Evolutionary conservation across 305 asterid genomes (phyloP).

Genomic region (Petunia hybrid): DNA sequence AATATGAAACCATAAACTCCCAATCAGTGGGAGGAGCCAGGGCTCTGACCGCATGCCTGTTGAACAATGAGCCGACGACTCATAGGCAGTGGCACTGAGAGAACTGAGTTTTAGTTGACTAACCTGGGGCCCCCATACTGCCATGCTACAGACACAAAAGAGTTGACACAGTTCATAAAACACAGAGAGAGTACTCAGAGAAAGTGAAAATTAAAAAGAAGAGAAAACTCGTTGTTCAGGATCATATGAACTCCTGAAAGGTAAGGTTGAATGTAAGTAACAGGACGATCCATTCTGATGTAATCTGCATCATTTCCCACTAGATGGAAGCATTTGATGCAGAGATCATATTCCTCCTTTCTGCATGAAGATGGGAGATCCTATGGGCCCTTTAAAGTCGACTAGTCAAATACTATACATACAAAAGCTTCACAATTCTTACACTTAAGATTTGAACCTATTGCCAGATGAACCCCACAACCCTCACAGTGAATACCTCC

Average conservation of each 20-base stretch:
- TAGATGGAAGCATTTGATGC: constrained; percentile 68
- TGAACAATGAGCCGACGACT: too few relatives aligned
- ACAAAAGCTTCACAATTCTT: constrained; percentile 41
- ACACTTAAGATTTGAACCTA: constrained; percentile 90
- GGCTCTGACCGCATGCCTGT: too few relatives aligned
- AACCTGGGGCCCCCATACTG: background rate
- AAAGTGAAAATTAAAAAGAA: constrained; percentile 6
- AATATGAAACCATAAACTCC: too few relatives aligned
- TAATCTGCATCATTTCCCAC: constrained; percentile 66
- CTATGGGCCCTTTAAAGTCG: background rate
- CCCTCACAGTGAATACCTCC: constrained; percentile 85
- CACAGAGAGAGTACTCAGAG: background rate
- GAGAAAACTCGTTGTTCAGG: constrained; percentile 43
- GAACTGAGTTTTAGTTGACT: background rate
- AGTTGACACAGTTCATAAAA: background rate
- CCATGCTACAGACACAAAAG: constrained; percentile 45
- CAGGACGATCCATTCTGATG: constrained; percentile 67
- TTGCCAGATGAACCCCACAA: constrained; percentile 85
- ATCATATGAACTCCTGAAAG: constrained; percentile 48
- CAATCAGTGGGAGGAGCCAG: too few relatives aligned
- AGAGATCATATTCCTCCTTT: constrained; percentile 80
- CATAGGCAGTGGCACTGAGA: background rate
- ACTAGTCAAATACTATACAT: background rate
- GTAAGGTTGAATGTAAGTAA: constrained; percentile 41
- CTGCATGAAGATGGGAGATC: constrained; percentile 45